phyloP scores from a whole-genome alignment of 805 yeast species.

The Starmerella tilneyi region DNA sequence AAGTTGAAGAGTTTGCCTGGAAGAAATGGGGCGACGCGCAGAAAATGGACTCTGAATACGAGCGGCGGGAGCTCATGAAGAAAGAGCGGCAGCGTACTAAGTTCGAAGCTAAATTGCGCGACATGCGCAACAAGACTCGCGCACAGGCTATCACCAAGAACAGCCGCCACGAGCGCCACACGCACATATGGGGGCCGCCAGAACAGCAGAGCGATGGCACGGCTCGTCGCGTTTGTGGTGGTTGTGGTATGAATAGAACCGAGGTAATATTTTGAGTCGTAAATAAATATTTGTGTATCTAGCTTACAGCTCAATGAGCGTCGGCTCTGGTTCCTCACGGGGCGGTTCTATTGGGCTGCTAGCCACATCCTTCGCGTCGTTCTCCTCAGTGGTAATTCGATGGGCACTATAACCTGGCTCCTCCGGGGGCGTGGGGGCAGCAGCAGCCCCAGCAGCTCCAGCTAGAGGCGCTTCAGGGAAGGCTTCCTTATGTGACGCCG shows the following conservation, averaged over 20 bases:
- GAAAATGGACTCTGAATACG: constrained; percentile 86
- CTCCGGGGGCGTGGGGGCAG: too few species aligned
- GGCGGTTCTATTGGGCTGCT: too few species aligned
- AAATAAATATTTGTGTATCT: not conserved
- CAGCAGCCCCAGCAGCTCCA: too few species aligned
- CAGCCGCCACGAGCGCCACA: constrained; percentile 48
- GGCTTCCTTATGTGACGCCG: too few species aligned
- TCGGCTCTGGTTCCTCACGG: constrained; percentile 9
- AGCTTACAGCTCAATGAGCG: constrained; percentile 18
- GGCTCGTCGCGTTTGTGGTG: constrained; percentile 17
- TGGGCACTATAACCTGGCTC: too few species aligned
- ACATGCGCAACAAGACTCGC: constrained; percentile 83
- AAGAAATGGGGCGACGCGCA: constrained; percentile 92
- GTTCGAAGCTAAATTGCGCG: constrained; percentile 65
- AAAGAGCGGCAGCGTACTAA: constrained; percentile 65
- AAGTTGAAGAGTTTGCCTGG: constrained; percentile 86
- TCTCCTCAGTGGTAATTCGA: too few species aligned
- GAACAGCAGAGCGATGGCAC: constrained; percentile 21
- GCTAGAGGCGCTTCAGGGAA: too few species aligned
- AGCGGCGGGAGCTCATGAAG: constrained; percentile 62
- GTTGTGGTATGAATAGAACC: constrained; percentile 23
- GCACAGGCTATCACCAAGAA: constrained; percentile 76
- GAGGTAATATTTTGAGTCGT: constrained; percentile 12
- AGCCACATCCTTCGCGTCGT: too few species aligned
- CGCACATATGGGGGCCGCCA: constrained; percentile 56